phyloP scores from a whole-genome alignment of 495 filamentous ascomycete genomes.

The Lindgomyces ingoldianus region DNA sequence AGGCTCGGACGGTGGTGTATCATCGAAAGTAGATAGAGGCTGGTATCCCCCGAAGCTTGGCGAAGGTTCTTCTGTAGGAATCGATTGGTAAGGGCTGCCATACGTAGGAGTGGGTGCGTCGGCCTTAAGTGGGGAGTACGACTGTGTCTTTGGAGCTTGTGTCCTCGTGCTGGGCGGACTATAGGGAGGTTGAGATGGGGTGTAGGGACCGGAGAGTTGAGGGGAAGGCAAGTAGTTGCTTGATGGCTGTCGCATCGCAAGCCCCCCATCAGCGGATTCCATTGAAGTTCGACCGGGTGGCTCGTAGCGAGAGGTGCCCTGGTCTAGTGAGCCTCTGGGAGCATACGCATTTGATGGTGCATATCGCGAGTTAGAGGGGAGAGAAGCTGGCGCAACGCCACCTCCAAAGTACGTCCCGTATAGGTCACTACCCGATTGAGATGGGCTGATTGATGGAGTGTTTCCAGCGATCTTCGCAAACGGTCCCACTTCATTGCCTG shows the following conservation, averaged over 20 bases:
- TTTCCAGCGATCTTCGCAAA: conserved; percentile 76
- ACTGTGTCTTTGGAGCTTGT: conserved; percentile 13
- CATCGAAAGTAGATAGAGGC: conserved; percentile 38
- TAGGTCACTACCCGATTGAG: conserved; percentile 73
- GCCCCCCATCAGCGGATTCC: conserved; percentile 28
- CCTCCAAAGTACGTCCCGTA: conserved; percentile 61
- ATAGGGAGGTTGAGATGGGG: conserved; percentile 27
- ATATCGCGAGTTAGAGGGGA: conserved; percentile 59
- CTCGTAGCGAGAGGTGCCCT: conserved; percentile 16
- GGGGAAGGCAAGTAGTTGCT: conserved; percentile 28
- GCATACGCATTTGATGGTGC: conserved; percentile 50
- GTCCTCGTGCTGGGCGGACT: conserved; percentile 18
- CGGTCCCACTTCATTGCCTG: conserved; percentile 67
- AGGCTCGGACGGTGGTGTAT: background rate
- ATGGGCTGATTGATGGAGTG: conserved; percentile 80
- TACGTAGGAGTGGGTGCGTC: conserved; percentile 2
- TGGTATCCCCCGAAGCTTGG: conserved; percentile 44
- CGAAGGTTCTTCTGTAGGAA: conserved; percentile 22
- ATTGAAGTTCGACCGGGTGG: conserved; percentile 30
- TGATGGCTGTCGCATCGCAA: conserved; percentile 13
- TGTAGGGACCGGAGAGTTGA: conserved; percentile 21
- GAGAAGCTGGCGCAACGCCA: conserved; percentile 42
- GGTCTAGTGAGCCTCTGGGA: conserved; percentile 27
- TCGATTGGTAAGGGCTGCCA: conserved; percentile 35
- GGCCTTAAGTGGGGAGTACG: conserved; percentile 16